These are phyloP conservation scores for Cryptococcus sp. DNA, from an alignment of 1,284 basidiomycete genomes.

Conservation along the genomic window DNA sequence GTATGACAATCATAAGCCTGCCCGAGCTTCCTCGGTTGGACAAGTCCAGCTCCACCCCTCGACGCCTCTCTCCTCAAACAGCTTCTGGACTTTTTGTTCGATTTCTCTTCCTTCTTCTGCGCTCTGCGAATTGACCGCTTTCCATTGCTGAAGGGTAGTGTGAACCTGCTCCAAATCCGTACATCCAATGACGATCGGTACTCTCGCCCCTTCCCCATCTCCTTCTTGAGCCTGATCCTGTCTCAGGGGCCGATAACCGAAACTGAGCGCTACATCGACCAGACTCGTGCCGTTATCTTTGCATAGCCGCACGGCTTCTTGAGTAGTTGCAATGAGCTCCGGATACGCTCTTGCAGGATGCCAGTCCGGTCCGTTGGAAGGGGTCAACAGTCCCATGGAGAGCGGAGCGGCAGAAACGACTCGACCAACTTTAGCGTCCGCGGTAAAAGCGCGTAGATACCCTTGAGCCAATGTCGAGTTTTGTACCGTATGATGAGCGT, in stretches of 20 bases:
- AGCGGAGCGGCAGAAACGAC: conserved; percentile 85
- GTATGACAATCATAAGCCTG: no score
- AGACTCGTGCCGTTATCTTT: conserved; percentile 53
- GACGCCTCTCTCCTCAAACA: conserved; percentile 60
- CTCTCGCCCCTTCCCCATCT: conserved; percentile 30
- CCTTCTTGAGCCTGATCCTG: conserved; percentile 8
- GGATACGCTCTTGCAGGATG: conserved; percentile 66
- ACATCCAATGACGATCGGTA: conserved; percentile 75
- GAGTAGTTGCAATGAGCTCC: conserved; percentile 22
- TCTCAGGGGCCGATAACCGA: conserved; percentile 61
- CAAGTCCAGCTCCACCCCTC: conserved; percentile 56
- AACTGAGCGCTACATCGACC: conserved; percentile 71
- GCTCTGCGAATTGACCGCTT: conserved; percentile 58
- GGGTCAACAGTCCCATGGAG: conserved; percentile 84
- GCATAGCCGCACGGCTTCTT: conserved; percentile 31
- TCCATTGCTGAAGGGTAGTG: conserved; percentile 68
- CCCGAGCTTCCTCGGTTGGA: conserved; percentile 15
- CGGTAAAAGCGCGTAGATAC: conserved; percentile 64
- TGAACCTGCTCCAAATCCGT: conserved; percentile 72
- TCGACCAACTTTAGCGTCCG: conserved; percentile 65
- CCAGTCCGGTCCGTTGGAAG: conserved; percentile 68
- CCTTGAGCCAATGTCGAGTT: conserved; percentile 64
- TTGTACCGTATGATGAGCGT: conserved; percentile 84
- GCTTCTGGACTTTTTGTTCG: conserved; percentile 57
- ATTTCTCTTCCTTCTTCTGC: conserved; percentile 54